Evolutionary conservation across 371 early-diverging fungal genomes (phyloP).

Genomic region (Haplosporangium sp.): DNA sequence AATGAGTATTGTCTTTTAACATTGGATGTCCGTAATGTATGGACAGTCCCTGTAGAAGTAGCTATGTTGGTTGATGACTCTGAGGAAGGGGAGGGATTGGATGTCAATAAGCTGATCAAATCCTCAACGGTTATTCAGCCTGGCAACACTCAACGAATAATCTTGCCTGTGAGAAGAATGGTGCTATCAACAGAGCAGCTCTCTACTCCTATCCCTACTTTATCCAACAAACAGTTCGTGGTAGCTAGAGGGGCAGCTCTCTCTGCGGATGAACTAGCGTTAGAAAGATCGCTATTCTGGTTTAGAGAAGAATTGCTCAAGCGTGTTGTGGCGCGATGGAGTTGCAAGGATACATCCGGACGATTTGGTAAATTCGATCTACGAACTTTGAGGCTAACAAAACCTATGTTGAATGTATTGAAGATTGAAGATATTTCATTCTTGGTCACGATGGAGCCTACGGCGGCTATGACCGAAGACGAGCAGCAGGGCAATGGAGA

Average conservation of each 20-base stretch:
- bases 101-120: constrained; percentile 51
- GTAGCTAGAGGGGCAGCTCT: constrained; percentile 67
- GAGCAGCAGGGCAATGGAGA: constrained; percentile 1
- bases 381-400: constrained; percentile 63
- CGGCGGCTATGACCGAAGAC: constrained; percentile 17
- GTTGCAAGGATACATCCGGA: constrained; percentile 57
- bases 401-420: constrained; percentile 64
- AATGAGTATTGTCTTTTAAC: constrained; percentile 80
- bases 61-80: constrained; percentile 73
- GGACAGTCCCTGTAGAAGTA: constrained; percentile 79
- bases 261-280: constrained; percentile 66
- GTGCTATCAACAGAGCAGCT: constrained; percentile 64
- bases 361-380: constrained; percentile 66
- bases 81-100: constrained; percentile 46
- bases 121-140: constrained; percentile 64
- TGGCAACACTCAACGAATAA: constrained; percentile 69
- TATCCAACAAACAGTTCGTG: constrained; percentile 85
- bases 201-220: constrained; percentile 72
- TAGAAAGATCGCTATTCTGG: constrained; percentile 80
- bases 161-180: constrained; percentile 77
- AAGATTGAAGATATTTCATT: constrained; percentile 72
- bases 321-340: constrained; percentile 69
- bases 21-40: constrained; percentile 83
- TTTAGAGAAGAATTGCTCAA: constrained; percentile 76
- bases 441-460: constrained; percentile 56